Evolutionary conservation across 768 basidiomycete species (phyloP).

Genomic region (Suillus cothurnatus): DNA sequence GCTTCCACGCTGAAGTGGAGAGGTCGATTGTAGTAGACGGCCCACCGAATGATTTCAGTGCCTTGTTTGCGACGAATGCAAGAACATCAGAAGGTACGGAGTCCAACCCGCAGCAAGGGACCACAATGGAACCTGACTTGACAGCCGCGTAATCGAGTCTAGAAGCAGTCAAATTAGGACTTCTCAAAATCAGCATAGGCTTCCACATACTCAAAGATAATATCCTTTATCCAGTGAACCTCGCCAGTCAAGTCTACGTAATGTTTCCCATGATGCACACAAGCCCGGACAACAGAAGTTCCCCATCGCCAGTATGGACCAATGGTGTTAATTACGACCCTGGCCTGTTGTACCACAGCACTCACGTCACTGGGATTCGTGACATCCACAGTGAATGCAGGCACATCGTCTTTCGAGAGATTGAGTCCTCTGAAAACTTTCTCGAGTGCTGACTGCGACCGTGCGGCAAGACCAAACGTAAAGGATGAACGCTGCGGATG

Average conservation of each 20-base stretch:
- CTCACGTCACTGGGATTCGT: conserved; percentile 55
- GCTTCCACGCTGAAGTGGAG: conserved; percentile 53
- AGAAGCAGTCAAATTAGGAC: conserved; percentile 16
- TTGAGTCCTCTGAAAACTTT: conserved; percentile 48
- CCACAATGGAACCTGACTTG: conserved; percentile 70
- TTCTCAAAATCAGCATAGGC: conserved; percentile 8
- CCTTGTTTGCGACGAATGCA: conserved; percentile 68
- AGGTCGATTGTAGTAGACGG: conserved; percentile 44
- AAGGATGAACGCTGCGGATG: conserved; percentile 65
- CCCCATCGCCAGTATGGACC: conserved; percentile 78
- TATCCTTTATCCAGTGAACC: conserved; percentile 60
- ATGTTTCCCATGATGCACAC: conserved; percentile 72
- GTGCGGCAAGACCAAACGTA: conserved; percentile 68
- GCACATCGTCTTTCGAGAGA: conserved; percentile 43
- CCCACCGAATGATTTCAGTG: conserved; percentile 53
- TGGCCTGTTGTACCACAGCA: conserved; percentile 52
- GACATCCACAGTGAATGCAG: conserved; percentile 60
- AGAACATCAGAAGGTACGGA: conserved; percentile 76
- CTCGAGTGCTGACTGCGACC: conserved; percentile 65
- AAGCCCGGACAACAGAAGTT: conserved; percentile 78
- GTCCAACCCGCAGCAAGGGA: conserved; percentile 79
- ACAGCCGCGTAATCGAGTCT: conserved; percentile 76
- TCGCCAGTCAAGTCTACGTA: conserved; percentile 89
- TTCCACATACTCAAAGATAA: conserved; percentile 55
- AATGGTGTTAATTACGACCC: conserved; percentile 75